Evolutionary conservation across 2,329 filamentous ascomycete species (phyloP), one percentile per base, ranked within the genome.

Genomic region (Alternaria hordeiaustralica): DNA sequence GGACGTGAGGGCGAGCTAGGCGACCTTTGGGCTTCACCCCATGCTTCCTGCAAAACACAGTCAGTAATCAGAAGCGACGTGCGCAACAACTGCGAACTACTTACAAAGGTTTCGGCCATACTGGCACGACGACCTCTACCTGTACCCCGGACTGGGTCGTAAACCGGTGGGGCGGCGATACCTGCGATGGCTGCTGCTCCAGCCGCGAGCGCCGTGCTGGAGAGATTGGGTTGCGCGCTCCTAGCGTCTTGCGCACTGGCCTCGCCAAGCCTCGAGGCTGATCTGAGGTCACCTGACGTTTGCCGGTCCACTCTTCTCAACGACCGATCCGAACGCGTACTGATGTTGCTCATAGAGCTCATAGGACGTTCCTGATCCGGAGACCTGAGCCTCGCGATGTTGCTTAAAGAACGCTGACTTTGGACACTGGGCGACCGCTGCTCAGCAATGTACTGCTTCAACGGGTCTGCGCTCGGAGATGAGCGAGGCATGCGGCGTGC

Each of bases 91-190:
- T 54, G 26, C 36, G 23, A 54, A 63, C 56, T 63, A 92, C 93
- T 91, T 88, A 97, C 94, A 84, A 92, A 97, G 84, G 97, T 90
- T 86, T 97, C 93, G 80, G 92, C 87, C 93, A 97, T 97, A 83
- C 75, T 79, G 70, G 90, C 84, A 79, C 92, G 92, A 80, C 92
- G 92, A 83, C 88, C 90, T 83, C 93, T 94, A 84, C 92, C 92
- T 87, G 94, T 93, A 84, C 95, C 94, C 81, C 90, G 92, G 82
- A 93, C 87, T 75, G 93, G 92, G 78, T 90, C 91, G 84, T 89
- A 87, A 72, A 83, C 86, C 71, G 86, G 86, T 75, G 85, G 87
- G 74, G 80, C 82, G 64, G 82, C 83, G 68, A 82, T 80, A 64
- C 80, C 81, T 64, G 81, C 75, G 73, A 80, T 78, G 71, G 74